phyloP scores from a whole-genome alignment of 2,329 filamentous ascomycete species.

The Colletotrichum chlorophyti region DNA sequence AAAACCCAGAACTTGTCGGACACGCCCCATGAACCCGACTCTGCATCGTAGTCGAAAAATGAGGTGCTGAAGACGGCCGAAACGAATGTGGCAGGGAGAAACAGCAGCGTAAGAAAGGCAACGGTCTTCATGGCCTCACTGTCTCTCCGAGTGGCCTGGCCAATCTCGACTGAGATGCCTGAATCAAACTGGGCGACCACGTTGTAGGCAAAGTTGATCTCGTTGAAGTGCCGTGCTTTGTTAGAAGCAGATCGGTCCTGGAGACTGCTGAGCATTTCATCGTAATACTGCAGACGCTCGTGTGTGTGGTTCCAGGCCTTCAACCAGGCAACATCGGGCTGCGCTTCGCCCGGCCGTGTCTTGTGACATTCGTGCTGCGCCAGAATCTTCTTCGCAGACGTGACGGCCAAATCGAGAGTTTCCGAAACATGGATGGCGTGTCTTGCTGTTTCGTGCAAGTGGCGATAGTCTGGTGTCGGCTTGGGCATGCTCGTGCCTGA shows the following conservation, averaged over 20 bases:
- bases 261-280: conserved; percentile 42
- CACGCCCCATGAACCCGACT: conserved; percentile 35
- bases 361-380: conserved; percentile 37
- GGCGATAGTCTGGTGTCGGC: conserved; percentile 41
- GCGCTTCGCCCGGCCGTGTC: not conserved
- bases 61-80: conserved; percentile 54
- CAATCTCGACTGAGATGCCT: conserved; percentile 45
- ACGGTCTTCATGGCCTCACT: conserved; percentile 59
- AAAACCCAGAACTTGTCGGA: conserved; percentile 44
- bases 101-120: conserved; percentile 53
- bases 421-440: conserved; percentile 53
- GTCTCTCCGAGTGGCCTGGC: conserved; percentile 48
- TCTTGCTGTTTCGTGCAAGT: conserved; percentile 48
- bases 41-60: conserved; percentile 45
- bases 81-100: conserved; percentile 59
- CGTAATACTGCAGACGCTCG: conserved; percentile 39
- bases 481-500: conserved; percentile 6
- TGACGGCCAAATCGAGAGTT: conserved; percentile 43
- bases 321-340: not conserved
- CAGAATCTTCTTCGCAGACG: conserved; percentile 40
- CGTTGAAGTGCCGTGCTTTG: conserved; percentile 55
- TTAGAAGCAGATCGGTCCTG: conserved; percentile 45
- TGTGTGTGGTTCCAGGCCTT: conserved; percentile 33
- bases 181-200: conserved; percentile 50
- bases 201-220: conserved; percentile 61